Percentiles rank a stretch among this genome's conserved stretches.
Evolutionary conservation across 2,329 filamentous ascomycete species (phyloP).

Genomic region (Aureobasidium uvarum): DNA sequence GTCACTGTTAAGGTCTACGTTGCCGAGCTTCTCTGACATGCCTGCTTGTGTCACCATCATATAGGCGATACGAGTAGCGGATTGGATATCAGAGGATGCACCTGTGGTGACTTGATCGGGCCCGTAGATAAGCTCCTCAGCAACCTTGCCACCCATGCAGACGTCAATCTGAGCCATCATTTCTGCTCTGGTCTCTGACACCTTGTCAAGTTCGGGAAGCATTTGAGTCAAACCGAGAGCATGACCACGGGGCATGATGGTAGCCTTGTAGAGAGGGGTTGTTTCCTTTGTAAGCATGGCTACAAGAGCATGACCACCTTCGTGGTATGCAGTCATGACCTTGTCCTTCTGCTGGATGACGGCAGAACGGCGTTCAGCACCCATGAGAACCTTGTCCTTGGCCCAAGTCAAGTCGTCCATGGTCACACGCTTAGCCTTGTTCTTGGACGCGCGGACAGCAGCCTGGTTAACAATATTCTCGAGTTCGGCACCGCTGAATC

Average conservation of each 20-base stretch:
- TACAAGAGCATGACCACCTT: slow-evolving; percentile 92
- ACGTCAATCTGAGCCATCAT: slow-evolving; percentile 78
- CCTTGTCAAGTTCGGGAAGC: slow-evolving; percentile 88
- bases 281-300: slow-evolving; percentile 75
- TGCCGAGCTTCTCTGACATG: slow-evolving; percentile 84
- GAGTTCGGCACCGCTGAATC: slow-evolving; percentile 91
- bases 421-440: slow-evolving; percentile 71
- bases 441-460: slow-evolving; percentile 87
- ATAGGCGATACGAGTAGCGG: slow-evolving; percentile 79
- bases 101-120: slow-evolving; percentile 89
- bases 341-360: slow-evolving; percentile 93
- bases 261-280: slow-evolving; percentile 90
- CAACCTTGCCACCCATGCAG: slow-evolving; percentile 80
- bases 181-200: slow-evolving; percentile 81
- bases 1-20: slow-evolving; percentile 80
- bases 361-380: slow-evolving; percentile 84
- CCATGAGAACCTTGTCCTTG: slow-evolving; percentile 97
- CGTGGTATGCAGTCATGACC: slow-evolving; percentile 91
- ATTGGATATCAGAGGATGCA: slow-evolving; percentile 76
- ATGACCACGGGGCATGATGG: slow-evolving; percentile 86
- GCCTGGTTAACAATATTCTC: slow-evolving; percentile 98
- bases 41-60: slow-evolving; percentile 84
- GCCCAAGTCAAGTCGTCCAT: slow-evolving; percentile 92
- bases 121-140: slow-evolving; percentile 88
- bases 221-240: slow-evolving; percentile 83